phyloP scores from a whole-genome alignment of 2,329 filamentous ascomycete species.

The Nakataea oryzae region DNA sequence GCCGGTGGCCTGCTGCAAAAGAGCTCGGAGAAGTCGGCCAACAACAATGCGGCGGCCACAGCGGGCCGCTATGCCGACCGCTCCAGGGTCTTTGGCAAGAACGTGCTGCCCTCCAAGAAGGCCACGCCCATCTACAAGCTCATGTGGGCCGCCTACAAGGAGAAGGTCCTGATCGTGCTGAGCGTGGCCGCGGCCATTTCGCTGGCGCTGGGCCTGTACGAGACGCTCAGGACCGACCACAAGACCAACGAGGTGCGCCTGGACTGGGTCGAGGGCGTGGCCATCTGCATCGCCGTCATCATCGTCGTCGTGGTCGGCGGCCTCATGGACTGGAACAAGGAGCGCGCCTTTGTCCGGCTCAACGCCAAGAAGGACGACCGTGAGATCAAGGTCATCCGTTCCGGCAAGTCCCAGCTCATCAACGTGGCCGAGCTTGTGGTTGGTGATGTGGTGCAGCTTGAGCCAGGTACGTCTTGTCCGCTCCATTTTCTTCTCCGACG shows the following conservation, averaged over 20 bases:
- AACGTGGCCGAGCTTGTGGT: conserved; percentile 1
- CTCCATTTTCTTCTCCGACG: too few species aligned
- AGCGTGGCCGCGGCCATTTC: conserved; percentile 60
- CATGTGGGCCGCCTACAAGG: conserved; percentile 29
- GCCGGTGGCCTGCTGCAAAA: not conserved
- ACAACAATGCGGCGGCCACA: not conserved
- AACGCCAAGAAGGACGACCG: conserved; percentile 75
- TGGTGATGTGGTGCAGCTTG: conserved; percentile 1
- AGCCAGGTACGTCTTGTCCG: not conserved
- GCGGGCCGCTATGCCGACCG: not conserved
- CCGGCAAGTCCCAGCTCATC: conserved; percentile 42
- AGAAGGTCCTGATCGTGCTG: conserved; percentile 62
- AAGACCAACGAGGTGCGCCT: conserved; percentile 29
- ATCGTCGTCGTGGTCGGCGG: conserved; percentile 71
- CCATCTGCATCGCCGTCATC: conserved; percentile 57
- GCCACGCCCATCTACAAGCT: conserved; percentile 1
- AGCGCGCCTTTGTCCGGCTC: conserved; percentile 66
- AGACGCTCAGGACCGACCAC: conserved; percentile 41
- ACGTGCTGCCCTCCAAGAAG: conserved; percentile 3
- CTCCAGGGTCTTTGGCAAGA: not conserved
- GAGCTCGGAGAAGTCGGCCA: not conserved
- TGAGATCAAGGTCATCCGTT: conserved; percentile 59
- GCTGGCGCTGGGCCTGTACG: conserved; percentile 58
- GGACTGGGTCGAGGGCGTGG: conserved; percentile 56
- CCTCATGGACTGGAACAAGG: conserved; percentile 72